phyloP scores from a whole-genome alignment of 2,329 filamentous ascomycete genomes.

The Setomelanomma holmii region DNA sequence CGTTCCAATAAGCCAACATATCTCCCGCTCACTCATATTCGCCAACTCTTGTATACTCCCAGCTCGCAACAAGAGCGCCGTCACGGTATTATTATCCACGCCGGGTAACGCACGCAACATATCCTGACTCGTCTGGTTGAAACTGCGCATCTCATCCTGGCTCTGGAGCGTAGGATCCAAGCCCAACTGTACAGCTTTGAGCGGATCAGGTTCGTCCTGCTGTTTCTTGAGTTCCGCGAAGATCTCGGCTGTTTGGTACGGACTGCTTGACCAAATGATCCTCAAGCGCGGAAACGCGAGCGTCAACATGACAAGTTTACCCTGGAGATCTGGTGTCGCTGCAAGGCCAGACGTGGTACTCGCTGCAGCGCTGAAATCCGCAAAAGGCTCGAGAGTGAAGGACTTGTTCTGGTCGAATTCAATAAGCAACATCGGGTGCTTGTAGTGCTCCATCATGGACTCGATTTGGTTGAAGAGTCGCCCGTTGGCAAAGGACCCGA shows the following conservation, averaged over 20 bases:
- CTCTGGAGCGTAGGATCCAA: slow-evolving; percentile 66
- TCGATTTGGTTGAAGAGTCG: slow-evolving; percentile 91
- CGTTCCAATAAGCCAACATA: slow-evolving; percentile 77
- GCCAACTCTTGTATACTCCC: slow-evolving; percentile 82
- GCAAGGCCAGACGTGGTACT: slow-evolving; percentile 64
- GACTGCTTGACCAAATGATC: slow-evolving; percentile 91
- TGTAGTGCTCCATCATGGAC: slow-evolving; percentile 94
- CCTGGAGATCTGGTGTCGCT: slow-evolving; percentile 77
- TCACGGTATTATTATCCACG: slow-evolving; percentile 75
- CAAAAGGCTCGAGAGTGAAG: slow-evolving; percentile 79
- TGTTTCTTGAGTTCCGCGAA: slow-evolving; percentile 92
- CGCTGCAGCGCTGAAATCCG: slow-evolving; percentile 50
- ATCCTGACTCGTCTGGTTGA: slow-evolving; percentile 86
- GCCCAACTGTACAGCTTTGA: slow-evolving; percentile 83
- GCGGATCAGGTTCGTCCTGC: slow-evolving; percentile 87
- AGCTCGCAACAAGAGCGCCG: slow-evolving; percentile 73
- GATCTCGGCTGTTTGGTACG: slow-evolving; percentile 96
- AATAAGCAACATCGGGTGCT: slow-evolving; percentile 87
- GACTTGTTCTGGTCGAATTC: slow-evolving; percentile 98
- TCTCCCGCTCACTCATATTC: slow-evolving; percentile 78
- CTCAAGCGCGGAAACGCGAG: slow-evolving; percentile 88
- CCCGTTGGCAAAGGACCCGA: slow-evolving; percentile 89
- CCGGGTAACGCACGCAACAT: slow-evolving; percentile 88
- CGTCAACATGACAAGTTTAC: slow-evolving; percentile 89
- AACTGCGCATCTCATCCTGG: slow-evolving; percentile 69